Evolutionary conservation across 163 green algal species (phyloP).

Genomic region (Chlorella variabilis): DNA sequence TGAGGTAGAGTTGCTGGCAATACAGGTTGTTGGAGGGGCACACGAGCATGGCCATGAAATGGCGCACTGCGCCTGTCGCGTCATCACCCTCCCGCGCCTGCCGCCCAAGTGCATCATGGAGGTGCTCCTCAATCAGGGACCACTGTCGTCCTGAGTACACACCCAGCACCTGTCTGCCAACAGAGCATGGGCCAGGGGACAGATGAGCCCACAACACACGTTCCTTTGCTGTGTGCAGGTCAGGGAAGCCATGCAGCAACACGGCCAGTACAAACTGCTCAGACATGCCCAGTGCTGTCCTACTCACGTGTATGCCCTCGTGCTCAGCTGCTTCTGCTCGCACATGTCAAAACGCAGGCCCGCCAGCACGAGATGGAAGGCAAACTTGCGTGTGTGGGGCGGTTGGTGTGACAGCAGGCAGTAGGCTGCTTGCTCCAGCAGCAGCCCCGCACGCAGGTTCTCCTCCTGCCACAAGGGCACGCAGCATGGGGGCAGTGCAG

Average conservation of each 20-base stretch:
- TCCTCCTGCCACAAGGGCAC: slow-evolving; percentile 63
- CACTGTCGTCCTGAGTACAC: slow-evolving; percentile 80
- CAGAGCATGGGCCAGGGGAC: too few relatives aligned
- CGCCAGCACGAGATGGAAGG: slow-evolving; percentile 94
- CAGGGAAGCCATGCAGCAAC: too few relatives aligned
- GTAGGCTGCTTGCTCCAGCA: slow-evolving; percentile 92
- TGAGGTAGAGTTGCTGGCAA: slow-evolving; percentile 69
- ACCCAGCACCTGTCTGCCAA: slow-evolving; percentile 69
- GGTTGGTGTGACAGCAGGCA: slow-evolving; percentile 69
- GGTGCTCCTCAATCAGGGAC: slow-evolving; percentile 90
- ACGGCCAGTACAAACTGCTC: too few relatives aligned
- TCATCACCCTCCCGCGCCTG: slow-evolving; percentile 65
- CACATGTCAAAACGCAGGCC: slow-evolving; percentile 88
- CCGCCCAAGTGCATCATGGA: slow-evolving; percentile 87
- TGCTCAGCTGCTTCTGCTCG: slow-evolving; percentile 72
- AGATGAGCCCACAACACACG: neutral
- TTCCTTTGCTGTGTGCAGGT: neutral
- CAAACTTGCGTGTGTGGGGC: slow-evolving; percentile 86
- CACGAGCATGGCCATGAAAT: slow-evolving; percentile 75
- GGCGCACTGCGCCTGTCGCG: slow-evolving; percentile 56
- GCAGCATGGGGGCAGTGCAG: too few relatives aligned
- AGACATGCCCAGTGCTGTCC: too few relatives aligned
- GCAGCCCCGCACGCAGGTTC: slow-evolving; percentile 78
- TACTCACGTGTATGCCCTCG: slow-evolving; percentile 78
- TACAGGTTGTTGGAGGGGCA: slow-evolving; percentile 50